These are phyloP conservation scores for Aspergillus kassunensis DNA, from an alignment of 495 filamentous ascomycete genomes.

Conservation along the genomic window DNA sequence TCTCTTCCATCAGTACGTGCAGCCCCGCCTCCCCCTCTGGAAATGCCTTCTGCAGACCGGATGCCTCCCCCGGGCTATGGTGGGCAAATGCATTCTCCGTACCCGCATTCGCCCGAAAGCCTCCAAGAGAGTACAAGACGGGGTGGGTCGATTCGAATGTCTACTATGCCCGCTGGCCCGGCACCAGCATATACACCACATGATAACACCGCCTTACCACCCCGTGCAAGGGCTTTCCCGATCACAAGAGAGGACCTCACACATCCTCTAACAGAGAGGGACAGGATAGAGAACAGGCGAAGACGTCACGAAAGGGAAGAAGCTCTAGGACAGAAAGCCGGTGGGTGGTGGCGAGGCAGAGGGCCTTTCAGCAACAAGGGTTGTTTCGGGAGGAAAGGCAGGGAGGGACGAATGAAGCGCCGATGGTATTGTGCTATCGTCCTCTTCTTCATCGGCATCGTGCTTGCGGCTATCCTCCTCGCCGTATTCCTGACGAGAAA, in stretches of 20 bases:
- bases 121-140: conserved; percentile 39
- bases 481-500: conserved; percentile 57
- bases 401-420: conserved; percentile 59
- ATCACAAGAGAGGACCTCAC: conserved; percentile 21
- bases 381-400: conserved; percentile 59
- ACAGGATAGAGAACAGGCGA: conserved; percentile 49
- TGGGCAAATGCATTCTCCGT: conserved; percentile 22
- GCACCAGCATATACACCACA: conserved; percentile 30
- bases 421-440: conserved; percentile 56
- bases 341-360: conserved; percentile 58
- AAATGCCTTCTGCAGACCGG: conserved; percentile 21
- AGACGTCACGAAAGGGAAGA: conserved; percentile 63
- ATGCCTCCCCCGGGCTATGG: conserved; percentile 24
- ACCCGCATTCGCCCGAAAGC: conserved; percentile 36
- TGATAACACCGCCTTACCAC: conserved; percentile 21
- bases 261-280: conserved; percentile 30
- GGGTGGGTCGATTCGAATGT: conserved; percentile 43
- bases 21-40: conserved; percentile 13
- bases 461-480: conserved; percentile 57
- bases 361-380: conserved; percentile 55
- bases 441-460: conserved; percentile 50
- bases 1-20: conserved; percentile 2
- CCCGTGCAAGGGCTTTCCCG: conserved; percentile 22
- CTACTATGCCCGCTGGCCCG: conserved; percentile 36
- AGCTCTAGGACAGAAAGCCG: conserved; percentile 46